Evolutionary conservation across 495 filamentous ascomycete genomes (phyloP).

Genomic region (Podospora appendiculata): DNA sequence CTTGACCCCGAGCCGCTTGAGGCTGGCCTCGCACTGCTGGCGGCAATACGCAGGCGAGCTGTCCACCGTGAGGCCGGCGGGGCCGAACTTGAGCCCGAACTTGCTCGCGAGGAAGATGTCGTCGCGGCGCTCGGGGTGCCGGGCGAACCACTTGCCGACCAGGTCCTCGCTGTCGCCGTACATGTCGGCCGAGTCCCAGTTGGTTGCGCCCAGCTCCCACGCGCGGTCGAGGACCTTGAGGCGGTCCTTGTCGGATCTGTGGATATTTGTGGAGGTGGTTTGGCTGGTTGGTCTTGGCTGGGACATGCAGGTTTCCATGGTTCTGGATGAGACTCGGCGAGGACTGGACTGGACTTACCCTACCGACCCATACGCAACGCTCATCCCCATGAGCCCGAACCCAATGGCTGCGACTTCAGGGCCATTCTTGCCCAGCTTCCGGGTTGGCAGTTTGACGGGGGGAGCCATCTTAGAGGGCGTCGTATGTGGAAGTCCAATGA

Average conservation of each 20-base stretch:
- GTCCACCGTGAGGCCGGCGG: constrained; percentile 12
- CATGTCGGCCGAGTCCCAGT: constrained; percentile 38
- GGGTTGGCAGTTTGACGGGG: constrained; percentile 7
- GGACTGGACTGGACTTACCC: constrained; percentile 1
- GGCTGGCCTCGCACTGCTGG: constrained; percentile 33
- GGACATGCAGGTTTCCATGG: too few relatives aligned
- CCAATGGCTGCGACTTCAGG: constrained; percentile 44
- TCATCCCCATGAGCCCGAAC: constrained; percentile 46
- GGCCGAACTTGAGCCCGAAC: constrained; percentile 28
- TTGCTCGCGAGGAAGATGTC: constrained; percentile 48
- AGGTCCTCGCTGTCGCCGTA: constrained; percentile 40
- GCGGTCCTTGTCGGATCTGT: constrained; percentile 27
- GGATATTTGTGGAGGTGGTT: background rate
- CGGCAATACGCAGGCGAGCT: constrained; percentile 41
- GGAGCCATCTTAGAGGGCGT: background rate
- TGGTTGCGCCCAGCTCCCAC: constrained; percentile 27
- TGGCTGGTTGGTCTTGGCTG: background rate
- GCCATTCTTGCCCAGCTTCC: constrained; percentile 43
- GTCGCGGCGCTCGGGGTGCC: constrained; percentile 26
- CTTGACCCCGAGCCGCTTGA: constrained; percentile 36
- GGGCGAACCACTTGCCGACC: constrained; percentile 38
- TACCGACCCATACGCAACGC: constrained; percentile 31
- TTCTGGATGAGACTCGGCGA: background rate
- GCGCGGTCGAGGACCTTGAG: constrained; percentile 32
- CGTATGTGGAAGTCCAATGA: background rate